These are phyloP conservation scores for Crithidia thermophila DNA, from an alignment of 208 protist genomes.

Conservation along the genomic window DNA sequence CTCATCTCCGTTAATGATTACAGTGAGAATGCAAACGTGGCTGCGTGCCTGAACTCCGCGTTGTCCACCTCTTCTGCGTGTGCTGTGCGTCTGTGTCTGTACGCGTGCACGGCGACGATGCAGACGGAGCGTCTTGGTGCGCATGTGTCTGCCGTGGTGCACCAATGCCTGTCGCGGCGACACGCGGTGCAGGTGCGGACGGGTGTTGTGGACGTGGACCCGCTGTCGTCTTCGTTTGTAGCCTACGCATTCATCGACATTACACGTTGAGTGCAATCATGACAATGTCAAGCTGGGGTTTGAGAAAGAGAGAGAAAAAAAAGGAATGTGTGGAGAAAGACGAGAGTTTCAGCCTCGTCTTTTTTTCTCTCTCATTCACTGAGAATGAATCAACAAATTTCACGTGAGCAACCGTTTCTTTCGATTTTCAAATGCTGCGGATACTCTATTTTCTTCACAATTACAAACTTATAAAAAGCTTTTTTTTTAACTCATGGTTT, in stretches of 20 bases:
- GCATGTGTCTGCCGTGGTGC: neutral
- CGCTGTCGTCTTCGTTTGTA: conserved; percentile 54
- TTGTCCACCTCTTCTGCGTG: neutral
- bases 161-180: neutral
- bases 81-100: conserved; percentile 20
- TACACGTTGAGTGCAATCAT: neutral
- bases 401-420: too few relatives aligned
- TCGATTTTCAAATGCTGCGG: too few relatives aligned
- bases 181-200: conserved; percentile 21
- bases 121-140: neutral
- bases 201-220: conserved; percentile 74
- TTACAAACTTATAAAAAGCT: too few relatives aligned
- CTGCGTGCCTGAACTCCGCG: neutral
- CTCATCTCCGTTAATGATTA: conserved; percentile 15
- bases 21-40: neutral
- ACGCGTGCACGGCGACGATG: conserved; percentile 27
- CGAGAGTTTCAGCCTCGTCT: neutral
- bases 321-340: neutral
- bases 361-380: too few relatives aligned
- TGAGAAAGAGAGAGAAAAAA: neutral
- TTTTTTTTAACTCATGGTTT: too few relatives aligned
- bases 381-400: too few relatives aligned
- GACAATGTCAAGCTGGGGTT: neutral
- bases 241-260: conserved; percentile 51
- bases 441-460: too few relatives aligned